Conservation (phyloP, 768 basidiomycete genomes). For the Collybia nuda region DNA sequence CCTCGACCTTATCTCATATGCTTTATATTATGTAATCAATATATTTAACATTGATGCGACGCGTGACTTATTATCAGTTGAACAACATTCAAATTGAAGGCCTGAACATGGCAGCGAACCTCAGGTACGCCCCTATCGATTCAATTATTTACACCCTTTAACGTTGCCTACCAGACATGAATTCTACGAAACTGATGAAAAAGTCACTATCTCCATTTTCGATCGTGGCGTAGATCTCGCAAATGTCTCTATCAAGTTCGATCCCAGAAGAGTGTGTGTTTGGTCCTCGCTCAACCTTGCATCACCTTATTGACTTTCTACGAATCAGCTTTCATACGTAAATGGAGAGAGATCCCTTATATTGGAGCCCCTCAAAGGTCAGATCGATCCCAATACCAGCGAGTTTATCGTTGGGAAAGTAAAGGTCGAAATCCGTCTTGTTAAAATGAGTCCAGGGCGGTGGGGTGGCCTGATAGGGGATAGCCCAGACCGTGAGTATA, state of each 20-base stretch:
- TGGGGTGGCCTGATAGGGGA: constrained; percentile 83
- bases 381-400: constrained; percentile 66
- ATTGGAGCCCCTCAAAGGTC: constrained; percentile 80
- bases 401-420: constrained; percentile 75
- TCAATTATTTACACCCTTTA: too few species aligned
- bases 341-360: constrained; percentile 70
- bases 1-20: not conserved
- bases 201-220: constrained; percentile 71
- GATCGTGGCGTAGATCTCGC: constrained; percentile 73
- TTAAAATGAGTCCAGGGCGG: constrained; percentile 62
- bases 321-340: constrained; percentile 52
- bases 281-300: not conserved
- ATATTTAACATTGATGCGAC: too few species aligned
- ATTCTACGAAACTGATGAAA: constrained; percentile 86
- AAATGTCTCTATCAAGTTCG: constrained; percentile 60
- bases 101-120: not conserved
- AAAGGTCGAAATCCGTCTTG: constrained; percentile 84
- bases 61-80: too few species aligned
- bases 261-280: constrained; percentile 60
- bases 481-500: constrained; percentile 65
- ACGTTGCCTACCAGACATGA: constrained; percentile 56
- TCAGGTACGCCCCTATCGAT: not conserved
- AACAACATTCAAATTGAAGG: not conserved
- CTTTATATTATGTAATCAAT: too few species aligned
- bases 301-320: not conserved